phyloP scores from a whole-genome alignment of 2,329 filamentous ascomycete species.

The Fusarium buxicola region DNA sequence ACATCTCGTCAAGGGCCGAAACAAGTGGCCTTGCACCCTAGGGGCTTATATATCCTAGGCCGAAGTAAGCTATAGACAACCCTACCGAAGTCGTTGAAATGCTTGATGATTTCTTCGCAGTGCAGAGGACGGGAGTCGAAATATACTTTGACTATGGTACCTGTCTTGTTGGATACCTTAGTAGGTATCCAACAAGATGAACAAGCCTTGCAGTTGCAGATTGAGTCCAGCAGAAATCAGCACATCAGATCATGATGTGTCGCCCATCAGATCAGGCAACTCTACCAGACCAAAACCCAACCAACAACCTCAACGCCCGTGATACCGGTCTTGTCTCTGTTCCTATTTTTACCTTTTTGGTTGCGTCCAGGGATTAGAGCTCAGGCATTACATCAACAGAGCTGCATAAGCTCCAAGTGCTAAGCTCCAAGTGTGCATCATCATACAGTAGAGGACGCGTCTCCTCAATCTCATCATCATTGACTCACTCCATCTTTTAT shows the following conservation, averaged over 20 bases:
- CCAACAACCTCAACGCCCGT: slow-evolving; percentile 9
- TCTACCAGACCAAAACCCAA: background rate
- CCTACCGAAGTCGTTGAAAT: too few relatives aligned
- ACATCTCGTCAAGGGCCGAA: background rate
- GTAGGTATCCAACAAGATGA: background rate
- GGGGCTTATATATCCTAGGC: background rate
- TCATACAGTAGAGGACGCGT: slow-evolving; percentile 30
- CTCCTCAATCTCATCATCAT: slow-evolving; percentile 1
- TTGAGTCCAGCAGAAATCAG: background rate
- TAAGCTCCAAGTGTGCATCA: too few relatives aligned
- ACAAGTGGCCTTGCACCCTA: background rate
- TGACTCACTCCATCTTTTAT: slow-evolving; percentile 9
- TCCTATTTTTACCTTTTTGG: slow-evolving; percentile 10
- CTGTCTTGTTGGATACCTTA: too few relatives aligned
- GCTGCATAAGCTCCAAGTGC: slow-evolving; percentile 13
- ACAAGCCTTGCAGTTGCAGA: background rate
- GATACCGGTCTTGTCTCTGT: background rate
- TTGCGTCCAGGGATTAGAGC: background rate
- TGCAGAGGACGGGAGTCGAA: background rate
- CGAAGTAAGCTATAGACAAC: too few relatives aligned
- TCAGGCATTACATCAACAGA: slow-evolving; percentile 11
- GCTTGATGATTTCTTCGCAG: too few relatives aligned
- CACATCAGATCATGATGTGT: background rate
- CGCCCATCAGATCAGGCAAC: background rate
- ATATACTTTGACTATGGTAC: background rate